Evolutionary conservation across 805 yeast species (phyloP), one percentile per base, ranked within the genome.

Genomic region (Ogataea pignaliae): DNA sequence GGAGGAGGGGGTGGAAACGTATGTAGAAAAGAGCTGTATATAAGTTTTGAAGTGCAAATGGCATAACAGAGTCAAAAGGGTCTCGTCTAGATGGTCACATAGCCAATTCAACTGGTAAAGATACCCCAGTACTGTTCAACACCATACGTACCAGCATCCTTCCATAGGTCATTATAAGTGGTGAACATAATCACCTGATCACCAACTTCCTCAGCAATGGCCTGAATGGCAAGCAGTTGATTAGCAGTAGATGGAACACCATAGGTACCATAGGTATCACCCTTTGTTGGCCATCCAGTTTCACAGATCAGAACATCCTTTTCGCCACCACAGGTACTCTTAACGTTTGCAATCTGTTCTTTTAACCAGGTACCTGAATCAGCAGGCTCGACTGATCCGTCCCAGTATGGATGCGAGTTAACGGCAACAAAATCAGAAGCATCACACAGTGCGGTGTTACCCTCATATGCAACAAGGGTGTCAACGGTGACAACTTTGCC

Each of bases 221-320:
- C 66, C 48, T 73, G 59, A 39, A 81, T 56, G 11, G 85, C 83
- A 10, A 68, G 51, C 18, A 65, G 58, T 61, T 81, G 86, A 67
- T 81, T 76, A 4, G 53, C 61, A 29, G 52, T 52, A 17, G 81
- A 75, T 37, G 86, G 85, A 31, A 79, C 79, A 52, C 81, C 79
- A 2, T 36, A 11, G 39, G 51, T 48, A 45, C 81, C 82, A 53
- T 69, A 75, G 45, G 73, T 55, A 50, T 68, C 61, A 57, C 88
- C 87, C 54, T 70, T 56, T 13, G 83, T 73, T 55, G 87, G 88
- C 88, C 88, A 81, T 35, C 88, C 88, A 40, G 84, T 74, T 65
- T 81, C 88, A 44, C 80, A 70, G 50, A 81, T 70, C 48, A 80
- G 62, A 34, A 79, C 76, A 15, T 58, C 52, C 61, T 80, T 79